Base-by-base conservation (phyloP, 2,329 filamentous ascomycete genomes). In the Penicillium sp. region DNA sequence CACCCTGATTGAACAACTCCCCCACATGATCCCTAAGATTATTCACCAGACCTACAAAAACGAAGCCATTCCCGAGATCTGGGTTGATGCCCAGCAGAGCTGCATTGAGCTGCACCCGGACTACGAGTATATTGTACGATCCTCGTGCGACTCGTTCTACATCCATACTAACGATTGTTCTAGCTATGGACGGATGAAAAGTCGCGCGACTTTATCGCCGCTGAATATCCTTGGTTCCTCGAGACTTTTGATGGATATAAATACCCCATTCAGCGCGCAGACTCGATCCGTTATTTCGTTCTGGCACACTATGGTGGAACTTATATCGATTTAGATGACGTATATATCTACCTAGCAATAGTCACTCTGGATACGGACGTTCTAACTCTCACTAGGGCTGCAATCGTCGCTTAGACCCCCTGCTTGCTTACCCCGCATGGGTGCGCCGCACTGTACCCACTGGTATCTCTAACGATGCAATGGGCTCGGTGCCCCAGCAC, bases 391-490 rank as follows among this genome's bases (percentile, higher is more conserved):
- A 67, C 52, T 21, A 87, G 84, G 87, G 88, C 64, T 91, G 88
- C 77, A 83, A 86, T 64, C 83, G 86, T 57, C 82, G 83, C 50
- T 80, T 90, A 47, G 88, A 90, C 66, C 86, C 87, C 52, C 81
- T 90, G 16, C 84, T 89, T 55, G 79, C 81, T 49, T 90, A 90
- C 73, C 85, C 85, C 21, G 86, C 88, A 41, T 90, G 86, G 83
- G 79, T 90, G 16, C 85, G 88, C 62, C 84, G 86, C 62, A 93
- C 90, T 0, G 77, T 83, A 3, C 90, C 90, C 2, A 92, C 90
- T 1, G 90, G 90, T 60, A 90, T 93, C 64, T 90, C 87, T 63
- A 93, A 93, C 77, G 90, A 93, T 67, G 87, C 87, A 41, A 91
- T 93, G 89, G 88, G 88, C 48, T 77, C 88, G 16, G 81, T 90